Percentiles rank a stretch among this genome's conserved stretches.
phyloP scores from a whole-genome alignment of 2,329 filamentous ascomycete species.

The Calycina herbarum region DNA sequence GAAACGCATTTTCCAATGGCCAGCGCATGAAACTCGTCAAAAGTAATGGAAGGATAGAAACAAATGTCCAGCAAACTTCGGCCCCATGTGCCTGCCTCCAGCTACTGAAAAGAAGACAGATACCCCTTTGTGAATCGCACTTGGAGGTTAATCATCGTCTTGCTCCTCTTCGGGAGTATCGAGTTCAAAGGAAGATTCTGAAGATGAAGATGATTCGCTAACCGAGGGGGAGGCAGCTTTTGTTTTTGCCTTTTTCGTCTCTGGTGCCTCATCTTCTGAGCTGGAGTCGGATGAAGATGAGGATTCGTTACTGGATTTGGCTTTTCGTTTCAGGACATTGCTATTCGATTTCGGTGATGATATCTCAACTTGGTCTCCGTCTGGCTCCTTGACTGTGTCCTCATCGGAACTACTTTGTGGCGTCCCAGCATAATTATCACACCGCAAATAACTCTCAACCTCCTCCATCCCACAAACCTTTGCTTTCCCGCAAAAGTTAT shows the following conservation, averaged over 20 bases:
- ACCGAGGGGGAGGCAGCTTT: conserved; percentile 35
- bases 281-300: conserved; percentile 44
- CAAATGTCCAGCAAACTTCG: no score
- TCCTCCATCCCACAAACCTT: neutral
- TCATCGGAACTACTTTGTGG: neutral
- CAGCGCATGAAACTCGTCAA: no score
- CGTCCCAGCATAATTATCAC: neutral
- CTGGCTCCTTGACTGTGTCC: no score
- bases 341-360: conserved; percentile 33
- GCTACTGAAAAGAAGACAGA: no score
- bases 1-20: no score
- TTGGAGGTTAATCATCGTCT: neutral
- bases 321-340: conserved; percentile 57
- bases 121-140: neutral
- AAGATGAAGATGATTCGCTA: conserved; percentile 23
- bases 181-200: conserved; percentile 38
- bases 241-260: conserved; percentile 54
- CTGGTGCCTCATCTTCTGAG: conserved; percentile 49
- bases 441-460: neutral
- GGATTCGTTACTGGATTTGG: conserved; percentile 43
- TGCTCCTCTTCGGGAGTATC: conserved; percentile 15
- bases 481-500: neutral
- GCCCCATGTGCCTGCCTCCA: no score
- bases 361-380: neutral
- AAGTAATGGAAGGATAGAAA: no score